Evolutionary conservation across 331 rosid genomes (phyloP).

Genomic region (Quercus phellos): DNA sequence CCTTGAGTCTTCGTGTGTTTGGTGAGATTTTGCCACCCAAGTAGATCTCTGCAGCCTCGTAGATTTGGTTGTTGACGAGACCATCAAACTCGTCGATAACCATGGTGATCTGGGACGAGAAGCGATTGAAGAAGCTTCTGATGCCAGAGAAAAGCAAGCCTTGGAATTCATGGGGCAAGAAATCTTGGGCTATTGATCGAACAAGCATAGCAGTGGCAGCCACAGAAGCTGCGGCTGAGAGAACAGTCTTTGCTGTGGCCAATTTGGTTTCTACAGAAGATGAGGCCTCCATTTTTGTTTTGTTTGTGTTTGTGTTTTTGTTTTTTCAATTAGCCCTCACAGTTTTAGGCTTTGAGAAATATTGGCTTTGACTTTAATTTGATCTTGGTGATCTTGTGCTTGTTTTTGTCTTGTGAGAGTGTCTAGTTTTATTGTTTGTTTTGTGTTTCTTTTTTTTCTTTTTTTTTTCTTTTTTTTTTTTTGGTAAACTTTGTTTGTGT

Average conservation of each 20-base stretch:
- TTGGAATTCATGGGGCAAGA: conserved; percentile 47
- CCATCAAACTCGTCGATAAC: conserved; percentile 67
- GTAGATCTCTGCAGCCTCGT: conserved; percentile 55
- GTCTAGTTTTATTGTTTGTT: too few species aligned
- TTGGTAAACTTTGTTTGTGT: too few species aligned
- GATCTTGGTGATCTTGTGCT: neutral
- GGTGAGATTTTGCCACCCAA: conserved; percentile 48
- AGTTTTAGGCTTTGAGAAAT: neutral
- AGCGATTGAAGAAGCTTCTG: conserved; percentile 24
- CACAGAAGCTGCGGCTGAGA: conserved; percentile 53
- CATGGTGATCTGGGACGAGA: conserved; percentile 57
- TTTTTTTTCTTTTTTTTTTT: too few species aligned
- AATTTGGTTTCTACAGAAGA: conserved; percentile 32
- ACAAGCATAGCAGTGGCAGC: conserved; percentile 53
- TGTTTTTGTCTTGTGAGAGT: neutral
- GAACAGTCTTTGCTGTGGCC: conserved; percentile 44
- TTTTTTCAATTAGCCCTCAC: neutral
- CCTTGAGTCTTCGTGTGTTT: conserved; percentile 33
- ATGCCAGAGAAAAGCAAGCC: conserved; percentile 21
- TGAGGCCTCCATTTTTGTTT: conserved; percentile 8
- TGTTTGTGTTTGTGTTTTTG: conserved; percentile 1
- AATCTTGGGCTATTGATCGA: conserved; percentile 46
- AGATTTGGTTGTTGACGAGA: conserved; percentile 47
- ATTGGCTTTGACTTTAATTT: neutral
- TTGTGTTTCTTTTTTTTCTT: too few species aligned